Evolutionary conservation across 345 rosid genomes (phyloP), one percentile per base, ranked within the genome.

Genomic region (Crucihimalaya himalaica): DNA sequence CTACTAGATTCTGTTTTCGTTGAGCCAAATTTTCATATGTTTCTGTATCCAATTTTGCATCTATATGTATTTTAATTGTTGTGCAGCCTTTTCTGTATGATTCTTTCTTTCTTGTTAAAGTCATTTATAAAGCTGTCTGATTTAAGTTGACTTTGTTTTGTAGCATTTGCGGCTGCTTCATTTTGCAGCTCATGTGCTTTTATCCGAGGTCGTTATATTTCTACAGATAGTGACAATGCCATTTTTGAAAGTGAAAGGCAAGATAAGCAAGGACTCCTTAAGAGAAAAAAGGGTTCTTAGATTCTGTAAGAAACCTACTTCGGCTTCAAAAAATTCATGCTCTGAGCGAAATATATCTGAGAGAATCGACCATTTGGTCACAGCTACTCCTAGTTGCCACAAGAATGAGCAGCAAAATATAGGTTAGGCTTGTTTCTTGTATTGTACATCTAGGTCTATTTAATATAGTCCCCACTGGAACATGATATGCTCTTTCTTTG

Each of bases 201-300:
- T 23, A 27, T 4, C 28, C 28, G 28, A 46, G 55, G 68, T 31
- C 13, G 21, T 11, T 45, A 46, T 16, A n/a, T 2, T 46, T 46
- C 0, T 10, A 21, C 5, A n/a, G 19, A 67, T 34, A 14, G 37
- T 35, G 29, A n/a, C 32, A 48, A 52, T 67, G 51, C 71, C 71
- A 67, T 52, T 21, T 52, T 37, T 67, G 48, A 39, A 51, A 23
- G 52, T 52, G 71, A 52, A 67, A 37, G 37, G 50, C 61, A 67
- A 67, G 35, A 52, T 67, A 23, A 52, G 61, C 61, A 67, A 67
- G 3, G 71, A 39, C 15, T 50, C 60, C 8, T 20, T 23, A 51
- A 35, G 71, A 66, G 58, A 51, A 2, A 66, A 50, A 32, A 66
- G 1, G 20, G 20, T 64, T 34, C 59, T 66, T 50, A 47, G 59